phyloP scores from a whole-genome alignment of 805 yeast genomes.

The Hermanozyma aechmeae region DNA sequence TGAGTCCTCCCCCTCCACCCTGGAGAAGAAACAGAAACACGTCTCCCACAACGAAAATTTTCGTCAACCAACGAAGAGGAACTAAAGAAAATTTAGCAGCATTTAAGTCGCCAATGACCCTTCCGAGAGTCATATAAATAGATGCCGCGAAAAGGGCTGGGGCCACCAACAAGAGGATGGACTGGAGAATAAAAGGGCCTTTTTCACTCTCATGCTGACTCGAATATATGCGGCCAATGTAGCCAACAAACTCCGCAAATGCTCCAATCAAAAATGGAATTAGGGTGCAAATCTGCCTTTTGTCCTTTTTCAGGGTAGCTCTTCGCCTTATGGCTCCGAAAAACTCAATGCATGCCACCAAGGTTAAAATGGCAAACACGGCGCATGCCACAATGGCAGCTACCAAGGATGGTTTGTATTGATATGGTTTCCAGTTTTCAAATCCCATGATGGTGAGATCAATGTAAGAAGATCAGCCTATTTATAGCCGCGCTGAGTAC shows the following conservation, averaged over 20 bases:
- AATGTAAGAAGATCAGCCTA: too few relatives aligned
- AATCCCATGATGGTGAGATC: neutral
- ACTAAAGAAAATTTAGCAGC: conserved; percentile 10
- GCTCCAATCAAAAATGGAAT: conserved; percentile 16
- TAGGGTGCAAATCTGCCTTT: neutral
- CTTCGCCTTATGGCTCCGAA: neutral
- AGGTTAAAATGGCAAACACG: neutral
- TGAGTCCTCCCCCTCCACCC: conserved; percentile 23
- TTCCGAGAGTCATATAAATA: conserved; percentile 21
- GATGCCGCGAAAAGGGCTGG: conserved; percentile 22
- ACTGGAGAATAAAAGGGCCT: conserved; percentile 14
- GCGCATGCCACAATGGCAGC: neutral
- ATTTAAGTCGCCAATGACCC: conserved; percentile 10
- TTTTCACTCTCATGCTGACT: conserved; percentile 3
- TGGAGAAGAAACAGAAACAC: conserved; percentile 18
- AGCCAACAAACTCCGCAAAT: conserved; percentile 15
- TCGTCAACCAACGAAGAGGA: conserved; percentile 13
- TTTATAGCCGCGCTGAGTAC: too few relatives aligned
- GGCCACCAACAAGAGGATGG: conserved; percentile 16
- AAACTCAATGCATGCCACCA: neutral
- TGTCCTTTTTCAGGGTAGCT: neutral
- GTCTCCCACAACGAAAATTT: conserved; percentile 21
- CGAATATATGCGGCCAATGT: conserved; percentile 12
- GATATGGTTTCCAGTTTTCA: neutral
- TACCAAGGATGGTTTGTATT: neutral